Conservation (phyloP, 805 yeast species). For the Candida alai region DNA sequence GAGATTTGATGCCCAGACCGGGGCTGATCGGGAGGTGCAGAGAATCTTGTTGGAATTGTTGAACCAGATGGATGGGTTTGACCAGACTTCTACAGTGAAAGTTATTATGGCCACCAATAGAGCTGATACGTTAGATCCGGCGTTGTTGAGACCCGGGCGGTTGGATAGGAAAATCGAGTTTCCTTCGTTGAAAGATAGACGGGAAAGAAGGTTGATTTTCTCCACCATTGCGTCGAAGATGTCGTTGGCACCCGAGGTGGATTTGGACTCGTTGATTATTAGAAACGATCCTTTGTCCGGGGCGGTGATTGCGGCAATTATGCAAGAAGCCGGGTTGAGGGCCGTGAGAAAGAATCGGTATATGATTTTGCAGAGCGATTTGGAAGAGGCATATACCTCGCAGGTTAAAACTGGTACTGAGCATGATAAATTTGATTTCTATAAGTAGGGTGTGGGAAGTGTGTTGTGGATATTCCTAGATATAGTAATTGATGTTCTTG, state of each 20-base stretch:
- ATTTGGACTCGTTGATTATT: slow-evolving; percentile 87
- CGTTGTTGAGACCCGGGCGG: slow-evolving; percentile 96
- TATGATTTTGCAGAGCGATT: slow-evolving; percentile 90
- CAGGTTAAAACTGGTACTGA: slow-evolving; percentile 96
- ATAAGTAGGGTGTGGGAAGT: slow-evolving; percentile 61
- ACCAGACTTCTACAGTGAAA: slow-evolving; percentile 90
- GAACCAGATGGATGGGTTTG: slow-evolving; percentile 99
- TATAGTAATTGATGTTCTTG: too few species aligned
- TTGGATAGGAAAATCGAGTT: slow-evolving; percentile 97
- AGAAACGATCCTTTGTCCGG: slow-evolving; percentile 98
- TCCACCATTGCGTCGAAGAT: slow-evolving; percentile 94
- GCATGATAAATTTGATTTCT: slow-evolving; percentile 96
- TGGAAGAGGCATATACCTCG: slow-evolving; percentile 95
- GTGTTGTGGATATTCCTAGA: too few species aligned
- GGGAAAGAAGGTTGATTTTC: slow-evolving; percentile 96
- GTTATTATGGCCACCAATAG: slow-evolving; percentile 99
- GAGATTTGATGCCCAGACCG: slow-evolving; percentile 99
- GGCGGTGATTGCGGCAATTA: slow-evolving; percentile 95
- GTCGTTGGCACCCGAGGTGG: slow-evolving; percentile 98
- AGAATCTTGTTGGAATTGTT: slow-evolving; percentile 92
- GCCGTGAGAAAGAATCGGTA: slow-evolving; percentile 98
- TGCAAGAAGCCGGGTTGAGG: slow-evolving; percentile 99
- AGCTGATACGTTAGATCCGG: slow-evolving; percentile 99
- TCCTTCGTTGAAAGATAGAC: slow-evolving; percentile 92
- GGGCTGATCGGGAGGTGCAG: slow-evolving; percentile 99